Evolutionary conservation across 1,139 yeast genomes (phyloP).

Genomic region (Saccharomycopsis hybrid): DNA sequence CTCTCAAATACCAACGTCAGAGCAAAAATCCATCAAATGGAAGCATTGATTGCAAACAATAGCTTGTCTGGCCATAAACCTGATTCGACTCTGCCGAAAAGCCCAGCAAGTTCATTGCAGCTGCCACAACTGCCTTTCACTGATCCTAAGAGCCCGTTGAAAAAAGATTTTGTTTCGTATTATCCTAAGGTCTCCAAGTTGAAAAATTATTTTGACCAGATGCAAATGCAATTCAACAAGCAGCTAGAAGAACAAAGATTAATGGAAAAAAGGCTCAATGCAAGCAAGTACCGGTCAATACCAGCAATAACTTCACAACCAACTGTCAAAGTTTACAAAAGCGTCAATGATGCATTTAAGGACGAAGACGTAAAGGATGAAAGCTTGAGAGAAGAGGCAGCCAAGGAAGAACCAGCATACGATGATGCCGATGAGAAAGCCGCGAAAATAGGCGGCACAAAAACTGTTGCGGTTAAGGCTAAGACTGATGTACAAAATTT

Average conservation of each 20-base stretch:
- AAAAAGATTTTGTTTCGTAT: constrained; percentile 12
- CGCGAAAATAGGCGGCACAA: no score
- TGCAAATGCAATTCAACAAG: constrained; percentile 64
- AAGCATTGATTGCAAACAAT: constrained; percentile 16
- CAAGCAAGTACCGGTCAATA: no score
- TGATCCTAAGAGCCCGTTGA: constrained; percentile 9
- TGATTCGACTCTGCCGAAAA: neutral
- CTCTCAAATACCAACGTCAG: constrained; percentile 7
- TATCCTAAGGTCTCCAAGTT: constrained; percentile 48
- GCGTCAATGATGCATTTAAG: constrained; percentile 78
- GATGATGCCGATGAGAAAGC: constrained; percentile 1
- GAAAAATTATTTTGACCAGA: constrained; percentile 63
- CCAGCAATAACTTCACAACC: no score
- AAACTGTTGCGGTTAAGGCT: no score
- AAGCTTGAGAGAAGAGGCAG: neutral
- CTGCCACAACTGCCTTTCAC: constrained; percentile 3
- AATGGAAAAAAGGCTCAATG: constrained; percentile 46
- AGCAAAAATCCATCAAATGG: constrained; percentile 18
- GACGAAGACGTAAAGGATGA: constrained; percentile 20
- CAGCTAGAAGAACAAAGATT: constrained; percentile 89
- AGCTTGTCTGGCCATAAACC: neutral
- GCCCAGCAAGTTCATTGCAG: neutral
- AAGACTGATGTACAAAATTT: neutral
- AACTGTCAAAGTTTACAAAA: constrained; percentile 83
- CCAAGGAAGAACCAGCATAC: neutral